phyloP scores from a whole-genome alignment of 129 eudicot species.

The Helianthus tuberosus region DNA sequence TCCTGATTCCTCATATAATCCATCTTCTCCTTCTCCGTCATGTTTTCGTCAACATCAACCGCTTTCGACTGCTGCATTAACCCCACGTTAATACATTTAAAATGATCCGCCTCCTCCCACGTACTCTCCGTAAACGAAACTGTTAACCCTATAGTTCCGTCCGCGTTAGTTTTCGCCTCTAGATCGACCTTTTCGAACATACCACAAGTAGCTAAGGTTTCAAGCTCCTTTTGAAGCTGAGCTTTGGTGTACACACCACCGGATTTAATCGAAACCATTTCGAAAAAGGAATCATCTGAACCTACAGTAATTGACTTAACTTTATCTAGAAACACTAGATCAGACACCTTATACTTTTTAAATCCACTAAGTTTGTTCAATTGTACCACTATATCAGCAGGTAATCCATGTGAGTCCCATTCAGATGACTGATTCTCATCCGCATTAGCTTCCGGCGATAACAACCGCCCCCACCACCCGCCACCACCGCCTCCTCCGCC shows the following conservation, averaged over 20 bases:
- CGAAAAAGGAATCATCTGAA: constrained; percentile 73
- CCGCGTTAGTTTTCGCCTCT: constrained; percentile 73
- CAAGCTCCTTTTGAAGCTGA: constrained; percentile 86
- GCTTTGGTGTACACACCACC: constrained; percentile 75
- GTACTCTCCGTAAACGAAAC: constrained; percentile 63
- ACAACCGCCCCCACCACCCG: constrained; percentile 51
- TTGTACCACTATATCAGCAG: constrained; percentile 59
- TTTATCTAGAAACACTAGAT: constrained; percentile 54
- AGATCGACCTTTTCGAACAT: constrained; percentile 87
- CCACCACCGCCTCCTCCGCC: constrained; percentile 63
- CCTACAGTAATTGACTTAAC: constrained; percentile 38
- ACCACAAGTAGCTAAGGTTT: constrained; percentile 74
- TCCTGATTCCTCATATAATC: constrained; percentile 61
- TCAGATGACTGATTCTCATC: constrained; percentile 59
- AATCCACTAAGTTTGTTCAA: constrained; percentile 67
- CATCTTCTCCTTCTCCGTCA: constrained; percentile 76
- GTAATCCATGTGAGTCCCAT: constrained; percentile 81
- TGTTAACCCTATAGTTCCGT: constrained; percentile 61
- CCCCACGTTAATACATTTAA: constrained; percentile 84
- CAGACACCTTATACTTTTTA: constrained; percentile 76
- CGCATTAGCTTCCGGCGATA: constrained; percentile 54
- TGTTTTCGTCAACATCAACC: constrained; percentile 58
- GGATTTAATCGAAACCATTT: constrained; percentile 72
- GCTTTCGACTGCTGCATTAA: constrained; percentile 77
- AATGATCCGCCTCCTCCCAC: constrained; percentile 67